Evolutionary conservation across 805 yeast species (phyloP), one percentile per base, ranked within the genome.

Genomic region (Kluyveromyces dobzhanskii): DNA sequence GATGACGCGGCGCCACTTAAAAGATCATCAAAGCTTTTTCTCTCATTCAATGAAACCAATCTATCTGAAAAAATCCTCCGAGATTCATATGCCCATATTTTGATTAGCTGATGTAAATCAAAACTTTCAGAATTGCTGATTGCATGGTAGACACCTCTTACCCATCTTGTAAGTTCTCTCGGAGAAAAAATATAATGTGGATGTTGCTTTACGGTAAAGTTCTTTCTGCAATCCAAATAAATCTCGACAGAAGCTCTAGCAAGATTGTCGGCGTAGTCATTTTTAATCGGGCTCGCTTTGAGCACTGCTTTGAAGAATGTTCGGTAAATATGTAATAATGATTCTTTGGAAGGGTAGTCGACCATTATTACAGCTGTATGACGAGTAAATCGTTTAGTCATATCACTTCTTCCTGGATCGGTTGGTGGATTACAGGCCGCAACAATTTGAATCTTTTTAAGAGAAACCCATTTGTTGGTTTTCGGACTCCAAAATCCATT

Each of bases 341-440:
- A 81, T 3, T 53, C 49, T 5, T 47, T 47, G 0, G 80, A 78
- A 0, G 97, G 97, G 51, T 88, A 81, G 45, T 80, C 94, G 4
- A 88, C 82, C 73, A 76, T 73, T 0, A 90, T 47, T 4, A 85
- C 65, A 1, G 80, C 61, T 3, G 75, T 66, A 49, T 80, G 88
- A 4, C 94, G 67, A 33, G 83, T 57, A 48, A 88, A 80, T 31
- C 96, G 62, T 8, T 64, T 52, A 1, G 77, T 64, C 17, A 90
- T 53, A 3, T 54, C 55, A 9, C 70, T 64, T 44, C 97, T 69
- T 0, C 96, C 95, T 3, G 77, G 74, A 57, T 84, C 94, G 0
- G 78, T 69, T 0, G 95, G 80, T 1, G 96, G 92, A 52, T 90
- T 90, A 57, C 97, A 90, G 0, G 97, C 97, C 7, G 94, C 97